These are phyloP conservation scores for Hypseocharis bilobata DNA, from an alignment of 441 rosid species.

Conservation along the genomic window DNA sequence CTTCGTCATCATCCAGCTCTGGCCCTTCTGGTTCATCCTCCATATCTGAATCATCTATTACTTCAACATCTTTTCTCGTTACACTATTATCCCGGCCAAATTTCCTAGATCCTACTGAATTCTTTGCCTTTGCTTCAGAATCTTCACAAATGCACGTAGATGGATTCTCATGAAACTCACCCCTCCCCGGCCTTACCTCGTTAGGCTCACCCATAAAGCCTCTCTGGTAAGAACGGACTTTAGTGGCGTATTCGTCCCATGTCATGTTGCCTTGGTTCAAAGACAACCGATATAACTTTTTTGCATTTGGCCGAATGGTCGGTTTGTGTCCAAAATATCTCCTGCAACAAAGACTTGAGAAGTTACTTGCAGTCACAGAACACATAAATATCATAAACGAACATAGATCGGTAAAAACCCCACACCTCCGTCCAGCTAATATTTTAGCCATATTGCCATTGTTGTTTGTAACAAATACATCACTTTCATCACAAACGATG, in stretches of 20 bases:
- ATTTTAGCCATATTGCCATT: slow-evolving; percentile 97
- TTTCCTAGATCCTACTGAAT: slow-evolving; percentile 36
- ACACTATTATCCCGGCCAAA: slow-evolving; percentile 33
- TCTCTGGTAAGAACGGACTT: slow-evolving; percentile 58
- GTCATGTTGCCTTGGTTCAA: slow-evolving; percentile 51
- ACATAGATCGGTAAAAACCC: background rate
- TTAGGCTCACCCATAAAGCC: slow-evolving; percentile 98
- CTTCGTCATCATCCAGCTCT: slow-evolving; percentile 31
- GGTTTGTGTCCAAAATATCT: slow-evolving; percentile 91
- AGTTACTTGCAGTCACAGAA: slow-evolving; percentile 20
- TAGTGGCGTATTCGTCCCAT: slow-evolving; percentile 82
- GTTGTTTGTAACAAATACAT: slow-evolving; percentile 88
- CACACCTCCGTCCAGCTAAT: slow-evolving; percentile 82
- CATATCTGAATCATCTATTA: slow-evolving; percentile 33
- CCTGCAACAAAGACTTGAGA: slow-evolving; percentile 35
- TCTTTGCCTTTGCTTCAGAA: slow-evolving; percentile 32
- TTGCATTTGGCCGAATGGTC: slow-evolving; percentile 85
- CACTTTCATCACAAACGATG: slow-evolving; percentile 88
- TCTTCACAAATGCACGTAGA: slow-evolving; percentile 69
- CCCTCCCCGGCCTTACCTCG: slow-evolving; percentile 84
- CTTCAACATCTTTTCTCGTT: slow-evolving; percentile 32
- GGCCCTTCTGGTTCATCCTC: slow-evolving; percentile 43
- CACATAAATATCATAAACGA: background rate
- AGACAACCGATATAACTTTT: slow-evolving; percentile 65
- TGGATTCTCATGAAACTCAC: slow-evolving; percentile 97